A percentile compares a stretch with the other conserved stretches of the same genome.
Evolutionary conservation across 177 flowering plant genomes (phyloP).

Genomic region (Vitis hybrid): DNA sequence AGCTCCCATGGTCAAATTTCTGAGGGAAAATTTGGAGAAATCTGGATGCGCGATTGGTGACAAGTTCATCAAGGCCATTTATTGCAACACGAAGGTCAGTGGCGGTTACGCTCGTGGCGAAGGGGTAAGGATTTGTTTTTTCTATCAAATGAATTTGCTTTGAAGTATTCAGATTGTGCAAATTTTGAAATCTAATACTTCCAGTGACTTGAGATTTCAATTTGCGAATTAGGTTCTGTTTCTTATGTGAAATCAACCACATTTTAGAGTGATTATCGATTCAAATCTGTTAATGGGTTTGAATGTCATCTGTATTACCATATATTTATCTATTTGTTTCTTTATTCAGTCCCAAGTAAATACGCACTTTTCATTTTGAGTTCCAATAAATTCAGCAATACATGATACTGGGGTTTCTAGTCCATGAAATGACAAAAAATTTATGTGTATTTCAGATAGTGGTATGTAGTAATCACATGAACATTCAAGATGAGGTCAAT

Average conservation of each 20-base stretch:
- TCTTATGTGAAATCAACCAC: too few species aligned
- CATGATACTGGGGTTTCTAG: neutral
- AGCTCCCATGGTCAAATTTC: slow-evolving; percentile 84
- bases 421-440: neutral
- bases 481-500: slow-evolving; percentile 84
- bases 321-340: too few species aligned
- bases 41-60: slow-evolving; percentile 63
- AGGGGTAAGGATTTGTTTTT: slow-evolving; percentile 50
- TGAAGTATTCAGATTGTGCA: neutral
- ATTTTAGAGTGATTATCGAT: too few species aligned
- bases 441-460: slow-evolving; percentile 43
- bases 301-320: too few species aligned
- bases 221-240: too few species aligned
- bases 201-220: neutral
- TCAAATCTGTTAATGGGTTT: too few species aligned
- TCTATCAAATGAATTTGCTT: neutral
- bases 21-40: slow-evolving; percentile 74
- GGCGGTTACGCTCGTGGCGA: slow-evolving; percentile 74
- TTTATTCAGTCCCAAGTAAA: too few species aligned
- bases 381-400: too few species aligned
- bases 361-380: too few species aligned
- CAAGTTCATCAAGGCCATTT: slow-evolving; percentile 73
- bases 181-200: too few species aligned
- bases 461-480: slow-evolving; percentile 80
- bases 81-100: slow-evolving; percentile 42